phyloP scores from a whole-genome alignment of 768 basidiomycete genomes.

The Ramaria sp. region DNA sequence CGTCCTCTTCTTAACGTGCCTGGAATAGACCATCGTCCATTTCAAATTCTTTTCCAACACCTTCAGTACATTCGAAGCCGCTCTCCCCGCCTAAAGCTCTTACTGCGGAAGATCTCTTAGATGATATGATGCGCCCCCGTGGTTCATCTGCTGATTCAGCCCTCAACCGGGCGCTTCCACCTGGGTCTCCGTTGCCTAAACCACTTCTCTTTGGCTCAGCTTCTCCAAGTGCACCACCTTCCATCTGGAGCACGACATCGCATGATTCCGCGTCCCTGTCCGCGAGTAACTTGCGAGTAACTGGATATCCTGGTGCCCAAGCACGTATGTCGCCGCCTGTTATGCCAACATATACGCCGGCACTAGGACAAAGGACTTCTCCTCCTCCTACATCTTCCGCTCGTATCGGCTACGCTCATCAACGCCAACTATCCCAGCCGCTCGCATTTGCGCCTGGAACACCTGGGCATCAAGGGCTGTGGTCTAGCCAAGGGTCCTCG shows the following conservation, averaged over 20 bases:
- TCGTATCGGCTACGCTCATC: background rate
- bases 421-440: constrained; percentile 7
- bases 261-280: constrained; percentile 32
- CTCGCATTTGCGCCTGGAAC: background rate
- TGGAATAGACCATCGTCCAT: constrained; percentile 5
- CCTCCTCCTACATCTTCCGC: background rate
- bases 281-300: constrained; percentile 1
- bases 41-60: constrained; percentile 15
- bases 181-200: constrained; percentile 21
- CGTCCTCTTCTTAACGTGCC: constrained; percentile 6
- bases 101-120: constrained; percentile 60
- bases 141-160: constrained; percentile 12
- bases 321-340: constrained; percentile 3
- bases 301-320: constrained; percentile 7
- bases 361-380: background rate
- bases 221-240: constrained; percentile 32
- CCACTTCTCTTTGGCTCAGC: constrained; percentile 39
- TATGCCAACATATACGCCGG: background rate
- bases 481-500: constrained; percentile 1
- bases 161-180: constrained; percentile 16
- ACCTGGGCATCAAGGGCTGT: background rate
- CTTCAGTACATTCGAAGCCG: constrained; percentile 18
- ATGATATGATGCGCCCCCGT: constrained; percentile 35
- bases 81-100: constrained; percentile 23
- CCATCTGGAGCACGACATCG: constrained; percentile 56